Conservation (phyloP, 495 filamentous ascomycete genomes). For the Pyrenopolyporus hunteri region DNA sequence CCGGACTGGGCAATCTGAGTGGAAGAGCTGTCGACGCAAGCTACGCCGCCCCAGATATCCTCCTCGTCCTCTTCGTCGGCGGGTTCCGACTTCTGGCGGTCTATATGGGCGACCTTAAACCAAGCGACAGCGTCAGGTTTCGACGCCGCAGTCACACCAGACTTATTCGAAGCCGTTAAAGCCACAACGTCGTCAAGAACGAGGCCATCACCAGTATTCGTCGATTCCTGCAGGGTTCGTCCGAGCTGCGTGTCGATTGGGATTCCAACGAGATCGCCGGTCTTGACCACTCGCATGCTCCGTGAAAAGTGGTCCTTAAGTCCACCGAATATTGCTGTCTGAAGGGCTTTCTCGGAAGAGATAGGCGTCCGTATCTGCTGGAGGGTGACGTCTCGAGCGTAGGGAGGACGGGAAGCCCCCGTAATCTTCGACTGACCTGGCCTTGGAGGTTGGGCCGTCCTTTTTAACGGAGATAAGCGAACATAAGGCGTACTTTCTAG, state of each 20-base stretch:
- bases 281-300: constrained; percentile 76
- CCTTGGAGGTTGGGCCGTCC: constrained; percentile 48
- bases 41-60: constrained; percentile 81
- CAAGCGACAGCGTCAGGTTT: constrained; percentile 74
- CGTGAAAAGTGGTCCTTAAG: constrained; percentile 86
- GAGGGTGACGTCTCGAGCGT: constrained; percentile 90
- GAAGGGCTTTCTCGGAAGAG: constrained; percentile 80
- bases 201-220: constrained; percentile 61
- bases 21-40: constrained; percentile 78
- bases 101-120: constrained; percentile 83
- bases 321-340: constrained; percentile 80
- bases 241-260: constrained; percentile 83
- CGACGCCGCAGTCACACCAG: constrained; percentile 33
- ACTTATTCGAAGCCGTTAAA: constrained; percentile 46
- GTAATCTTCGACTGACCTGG: constrained; percentile 56
- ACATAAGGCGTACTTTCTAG: constrained; percentile 78
- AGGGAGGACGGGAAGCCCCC: constrained; percentile 71
- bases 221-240: constrained; percentile 70
- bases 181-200: constrained; percentile 68
- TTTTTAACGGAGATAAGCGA: constrained; percentile 67
- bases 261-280: constrained; percentile 85
- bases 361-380: constrained; percentile 87
- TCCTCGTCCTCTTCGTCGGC: constrained; percentile 53
- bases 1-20: constrained; percentile 90
- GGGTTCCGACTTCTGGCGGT: constrained; percentile 61